Conservation (phyloP, 345 rosid species). For the Citrus reticulata region DNA sequence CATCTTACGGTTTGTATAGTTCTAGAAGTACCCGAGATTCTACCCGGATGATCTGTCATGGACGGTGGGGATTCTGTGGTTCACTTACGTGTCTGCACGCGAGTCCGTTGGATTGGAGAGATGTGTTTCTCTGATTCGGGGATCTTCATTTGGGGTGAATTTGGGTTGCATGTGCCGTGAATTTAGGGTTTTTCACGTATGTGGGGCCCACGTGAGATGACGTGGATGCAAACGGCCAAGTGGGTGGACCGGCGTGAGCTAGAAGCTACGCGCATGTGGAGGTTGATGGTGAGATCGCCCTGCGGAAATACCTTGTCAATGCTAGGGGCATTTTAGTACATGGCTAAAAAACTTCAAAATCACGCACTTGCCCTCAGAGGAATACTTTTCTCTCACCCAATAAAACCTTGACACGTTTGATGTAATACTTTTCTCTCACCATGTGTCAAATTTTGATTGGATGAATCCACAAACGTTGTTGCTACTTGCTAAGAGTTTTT, state of each 20-base stretch:
- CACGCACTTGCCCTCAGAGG: neutral
- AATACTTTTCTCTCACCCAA: too few species aligned
- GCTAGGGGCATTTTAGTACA: slow-evolving; percentile 4
- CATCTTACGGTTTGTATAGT: slow-evolving; percentile 7
- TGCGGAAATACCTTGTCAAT: neutral
- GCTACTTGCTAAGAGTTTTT: too few species aligned
- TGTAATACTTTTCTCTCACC: too few species aligned
- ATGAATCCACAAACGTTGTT: too few species aligned
- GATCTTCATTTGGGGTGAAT: slow-evolving; percentile 37
- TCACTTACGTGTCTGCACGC: slow-evolving; percentile 7
- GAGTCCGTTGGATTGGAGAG: slow-evolving; percentile 19
- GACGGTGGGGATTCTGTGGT: slow-evolving; percentile 26
- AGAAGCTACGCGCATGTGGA: slow-evolving; percentile 35
- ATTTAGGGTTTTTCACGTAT: slow-evolving; percentile 31
- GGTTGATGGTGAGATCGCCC: slow-evolving; percentile 13
- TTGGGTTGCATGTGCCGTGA: slow-evolving; percentile 42
- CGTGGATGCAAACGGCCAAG: slow-evolving; percentile 32
- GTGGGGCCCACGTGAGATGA: slow-evolving; percentile 29
- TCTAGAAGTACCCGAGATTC: slow-evolving; percentile 16
- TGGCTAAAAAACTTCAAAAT: neutral
- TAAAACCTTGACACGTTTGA: too few species aligned
- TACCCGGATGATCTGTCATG: slow-evolving; percentile 48
- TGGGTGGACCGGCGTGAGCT: slow-evolving; percentile 34
- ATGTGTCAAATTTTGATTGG: too few species aligned
- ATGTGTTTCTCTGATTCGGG: neutral